Percentiles rank a stretch among this genome's conserved stretches.
These are phyloP conservation scores for Candida sakaeoensis DNA, from an alignment of 805 yeast genomes.

Conservation along the genomic window DNA sequence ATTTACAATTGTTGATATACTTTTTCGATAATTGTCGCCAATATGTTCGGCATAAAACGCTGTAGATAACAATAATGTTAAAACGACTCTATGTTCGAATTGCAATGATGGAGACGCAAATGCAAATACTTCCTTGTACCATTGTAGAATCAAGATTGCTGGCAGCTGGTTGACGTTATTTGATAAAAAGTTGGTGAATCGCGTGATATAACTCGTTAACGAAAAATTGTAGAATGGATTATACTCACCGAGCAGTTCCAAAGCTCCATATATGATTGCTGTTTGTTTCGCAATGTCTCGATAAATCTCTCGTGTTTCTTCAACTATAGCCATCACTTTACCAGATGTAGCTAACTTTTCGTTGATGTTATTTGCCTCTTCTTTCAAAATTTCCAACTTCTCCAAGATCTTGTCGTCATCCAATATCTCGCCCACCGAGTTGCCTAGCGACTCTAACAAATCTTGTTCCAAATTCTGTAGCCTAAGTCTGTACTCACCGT, in stretches of 20 bases:
- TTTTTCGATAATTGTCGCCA: conserved; percentile 18
- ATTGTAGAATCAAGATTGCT: conserved; percentile 23
- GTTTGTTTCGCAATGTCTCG: conserved; percentile 54
- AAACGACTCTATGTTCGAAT: conserved; percentile 40
- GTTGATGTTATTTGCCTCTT: conserved; percentile 54
- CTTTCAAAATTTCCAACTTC: conserved; percentile 62
- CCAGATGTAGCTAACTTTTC: conserved; percentile 52
- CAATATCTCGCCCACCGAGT: conserved; percentile 56
- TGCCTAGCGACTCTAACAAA: conserved; percentile 53
- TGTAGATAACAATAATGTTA: conserved; percentile 39
- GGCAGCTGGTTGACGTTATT: conserved; percentile 17
- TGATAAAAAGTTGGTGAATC: conserved; percentile 15
- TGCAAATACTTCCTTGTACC: conserved; percentile 48
- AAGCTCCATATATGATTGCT: conserved; percentile 45
- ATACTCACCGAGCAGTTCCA: conserved; percentile 29
- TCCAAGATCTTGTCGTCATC: conserved; percentile 61
- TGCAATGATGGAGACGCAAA: conserved; percentile 45
- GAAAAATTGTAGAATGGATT: conserved; percentile 55
- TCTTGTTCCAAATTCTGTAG: conserved; percentile 55
- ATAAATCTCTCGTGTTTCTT: conserved; percentile 44
- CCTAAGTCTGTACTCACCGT: conserved; percentile 55
- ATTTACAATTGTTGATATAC: conserved; percentile 12
- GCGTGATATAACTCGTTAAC: conserved; percentile 27
- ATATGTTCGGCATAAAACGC: conserved; percentile 21
- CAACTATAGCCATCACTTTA: conserved; percentile 52